These are phyloP conservation scores for Chaetomiaceae sp. DNA, from an alignment of 2,329 filamentous ascomycete genomes.

Conservation along the genomic window DNA sequence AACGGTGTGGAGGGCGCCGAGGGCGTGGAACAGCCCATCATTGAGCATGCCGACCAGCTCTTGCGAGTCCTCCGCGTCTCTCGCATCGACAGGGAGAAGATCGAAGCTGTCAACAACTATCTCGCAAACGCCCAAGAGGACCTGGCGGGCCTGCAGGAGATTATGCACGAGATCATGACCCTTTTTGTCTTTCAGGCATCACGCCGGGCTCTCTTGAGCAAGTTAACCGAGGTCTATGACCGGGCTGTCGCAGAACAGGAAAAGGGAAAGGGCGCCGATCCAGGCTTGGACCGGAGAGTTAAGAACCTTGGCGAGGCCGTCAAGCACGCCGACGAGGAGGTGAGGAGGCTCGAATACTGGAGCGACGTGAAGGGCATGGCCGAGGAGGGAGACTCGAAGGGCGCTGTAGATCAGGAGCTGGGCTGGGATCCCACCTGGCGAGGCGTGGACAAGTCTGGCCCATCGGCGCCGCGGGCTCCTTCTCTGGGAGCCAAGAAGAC, in stretches of 20 bases:
- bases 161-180: constrained; percentile 81
- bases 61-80: constrained; percentile 63
- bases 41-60: constrained; percentile 62
- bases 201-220: constrained; percentile 67
- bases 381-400: constrained; percentile 43
- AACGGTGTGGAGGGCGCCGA: no score
- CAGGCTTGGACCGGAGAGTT: constrained; percentile 45
- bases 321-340: constrained; percentile 72
- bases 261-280: constrained; percentile 40
- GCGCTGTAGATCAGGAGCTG: constrained; percentile 39
- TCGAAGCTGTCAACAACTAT: constrained; percentile 77
- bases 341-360: constrained; percentile 80
- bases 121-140: constrained; percentile 72
- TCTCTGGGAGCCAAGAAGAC: neutral
- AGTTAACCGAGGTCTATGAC: constrained; percentile 62
- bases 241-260: constrained; percentile 46
- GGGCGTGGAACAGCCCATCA: constrained; percentile 53
- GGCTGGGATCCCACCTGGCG: constrained; percentile 45
- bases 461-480: constrained; percentile 32
- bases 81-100: constrained; percentile 83
- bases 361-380: constrained; percentile 73
- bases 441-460: constrained; percentile 51
- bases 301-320: constrained; percentile 70
- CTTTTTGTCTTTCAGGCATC: constrained; percentile 88
- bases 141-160: constrained; percentile 65